Evolutionary conservation across 2,329 filamentous ascomycete species (phyloP).

Genomic region (Aaosphaeria arxii): DNA sequence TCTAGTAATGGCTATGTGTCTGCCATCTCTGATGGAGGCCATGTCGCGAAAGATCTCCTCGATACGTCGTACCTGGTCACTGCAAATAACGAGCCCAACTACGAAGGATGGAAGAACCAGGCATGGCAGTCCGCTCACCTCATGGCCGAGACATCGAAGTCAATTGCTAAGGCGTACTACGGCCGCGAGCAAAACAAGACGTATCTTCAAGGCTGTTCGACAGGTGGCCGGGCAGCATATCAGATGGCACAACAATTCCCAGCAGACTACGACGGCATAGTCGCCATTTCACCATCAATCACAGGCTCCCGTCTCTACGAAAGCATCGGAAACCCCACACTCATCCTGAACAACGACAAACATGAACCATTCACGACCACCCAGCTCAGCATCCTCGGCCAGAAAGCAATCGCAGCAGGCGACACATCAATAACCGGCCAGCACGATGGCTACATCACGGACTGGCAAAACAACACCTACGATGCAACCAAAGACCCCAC

Average conservation of each 20-base stretch:
- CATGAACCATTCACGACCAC: not conserved
- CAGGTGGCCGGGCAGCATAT: not conserved
- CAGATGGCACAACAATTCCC: not conserved
- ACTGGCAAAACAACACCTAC: not conserved
- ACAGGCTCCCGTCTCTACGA: not conserved
- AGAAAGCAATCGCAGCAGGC: not conserved
- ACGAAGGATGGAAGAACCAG: not conserved
- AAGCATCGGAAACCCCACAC: not conserved
- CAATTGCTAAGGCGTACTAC: not conserved
- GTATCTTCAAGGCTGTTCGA: not conserved
- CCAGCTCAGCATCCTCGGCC: not conserved
- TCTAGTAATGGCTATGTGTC: not conserved
- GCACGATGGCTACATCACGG: constrained; percentile 1
- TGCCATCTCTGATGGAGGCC: not conserved
- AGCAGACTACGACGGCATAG: not conserved
- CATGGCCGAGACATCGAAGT: not conserved
- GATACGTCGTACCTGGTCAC: not conserved
- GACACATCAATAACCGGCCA: not conserved
- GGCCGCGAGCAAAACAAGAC: not conserved
- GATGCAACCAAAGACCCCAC: not conserved
- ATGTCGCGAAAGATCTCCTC: not conserved
- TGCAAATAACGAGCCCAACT: not conserved
- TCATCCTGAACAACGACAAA: not conserved
- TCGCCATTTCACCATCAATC: not conserved
- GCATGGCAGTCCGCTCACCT: not conserved